Percentiles rank a stretch among this genome's conserved stretches.
Conservation (phyloP, 2,329 filamentous ascomycete species). For the Juglanconis oblonga region DNA sequence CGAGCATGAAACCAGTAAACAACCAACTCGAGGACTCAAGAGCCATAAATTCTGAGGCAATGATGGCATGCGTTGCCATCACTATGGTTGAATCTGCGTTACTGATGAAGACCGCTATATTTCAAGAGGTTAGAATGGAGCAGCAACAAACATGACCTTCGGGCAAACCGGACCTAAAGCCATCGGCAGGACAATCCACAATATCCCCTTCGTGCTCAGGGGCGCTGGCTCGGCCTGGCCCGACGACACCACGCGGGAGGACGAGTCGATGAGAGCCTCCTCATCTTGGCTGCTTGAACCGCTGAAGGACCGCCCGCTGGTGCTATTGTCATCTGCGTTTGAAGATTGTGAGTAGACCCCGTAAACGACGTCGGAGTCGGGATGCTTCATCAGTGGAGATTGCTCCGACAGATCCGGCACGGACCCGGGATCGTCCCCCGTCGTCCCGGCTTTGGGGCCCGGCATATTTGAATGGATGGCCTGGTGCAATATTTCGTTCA, state of each 20-base stretch:
- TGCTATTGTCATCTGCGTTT: not conserved
- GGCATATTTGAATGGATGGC: not conserved
- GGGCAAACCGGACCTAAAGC: constrained; percentile 21
- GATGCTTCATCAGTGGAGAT: constrained; percentile 4
- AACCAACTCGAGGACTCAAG: constrained; percentile 57
- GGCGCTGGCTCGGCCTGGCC: not conserved
- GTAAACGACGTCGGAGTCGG: not conserved
- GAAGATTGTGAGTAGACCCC: not conserved
- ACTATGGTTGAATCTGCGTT: constrained; percentile 64
- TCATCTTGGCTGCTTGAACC: not conserved
- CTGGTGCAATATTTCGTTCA: too few species aligned
- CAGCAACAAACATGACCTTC: not conserved
- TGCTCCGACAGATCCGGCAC: constrained; percentile 1
- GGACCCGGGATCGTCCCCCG: not conserved
- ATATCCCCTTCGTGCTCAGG: constrained; percentile 11
- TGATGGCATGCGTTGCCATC: constrained; percentile 61
- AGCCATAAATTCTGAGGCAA: constrained; percentile 59
- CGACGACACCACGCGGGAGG: not conserved
- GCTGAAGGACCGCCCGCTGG: not conserved
- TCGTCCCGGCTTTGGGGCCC: not conserved
- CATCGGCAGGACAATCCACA: constrained; percentile 24
- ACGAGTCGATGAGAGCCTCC: constrained; percentile 8
- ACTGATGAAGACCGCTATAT: constrained; percentile 59
- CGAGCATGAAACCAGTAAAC: constrained; percentile 50
- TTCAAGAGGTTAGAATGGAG: not conserved